phyloP scores from a whole-genome alignment of 805 yeast genomes.

The Maudiozyma turicensis region DNA sequence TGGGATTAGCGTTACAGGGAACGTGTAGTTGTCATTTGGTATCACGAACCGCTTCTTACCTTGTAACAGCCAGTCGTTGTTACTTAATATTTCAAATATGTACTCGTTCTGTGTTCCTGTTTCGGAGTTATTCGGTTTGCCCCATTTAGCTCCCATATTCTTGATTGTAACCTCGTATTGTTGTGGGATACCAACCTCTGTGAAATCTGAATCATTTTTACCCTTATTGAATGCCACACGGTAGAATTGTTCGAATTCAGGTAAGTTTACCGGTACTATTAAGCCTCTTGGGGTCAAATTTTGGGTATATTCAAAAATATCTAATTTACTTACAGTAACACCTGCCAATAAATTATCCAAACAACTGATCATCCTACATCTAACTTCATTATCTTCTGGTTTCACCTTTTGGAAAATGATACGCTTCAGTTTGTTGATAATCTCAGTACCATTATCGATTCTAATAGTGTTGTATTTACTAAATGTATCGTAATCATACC shows the following conservation, averaged over 20 bases:
- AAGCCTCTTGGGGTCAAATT: constrained; percentile 14
- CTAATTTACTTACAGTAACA: constrained; percentile 13
- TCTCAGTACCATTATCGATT: constrained; percentile 1
- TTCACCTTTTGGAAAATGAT: not conserved
- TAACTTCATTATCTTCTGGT: constrained; percentile 3
- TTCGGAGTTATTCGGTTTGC: not conserved
- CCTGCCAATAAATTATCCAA: constrained; percentile 13
- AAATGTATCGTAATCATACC: constrained; percentile 18
- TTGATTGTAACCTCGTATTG: constrained; percentile 11
- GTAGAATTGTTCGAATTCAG: constrained; percentile 18
- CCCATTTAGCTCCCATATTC: constrained; percentile 18
- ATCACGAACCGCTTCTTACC: constrained; percentile 57
- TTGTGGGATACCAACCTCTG: constrained; percentile 15
- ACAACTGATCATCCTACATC: constrained; percentile 12
- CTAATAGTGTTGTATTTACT: constrained; percentile 7
- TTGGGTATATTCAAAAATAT: constrained; percentile 16
- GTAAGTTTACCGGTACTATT: constrained; percentile 22
- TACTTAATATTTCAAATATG: constrained; percentile 39
- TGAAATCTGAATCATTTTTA: not conserved
- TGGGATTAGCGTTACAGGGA: constrained; percentile 53
- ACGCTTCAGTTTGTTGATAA: not conserved
- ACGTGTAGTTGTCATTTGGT: constrained; percentile 23
- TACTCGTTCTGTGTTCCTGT: constrained; percentile 16
- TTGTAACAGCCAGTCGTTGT: constrained; percentile 71
- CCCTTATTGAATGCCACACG: constrained; percentile 10